Percentiles rank a stretch among this genome's conserved stretches.
Conservation (phyloP, 1,284 basidiomycete genomes). For the Melampsora allii-populina region DNA sequence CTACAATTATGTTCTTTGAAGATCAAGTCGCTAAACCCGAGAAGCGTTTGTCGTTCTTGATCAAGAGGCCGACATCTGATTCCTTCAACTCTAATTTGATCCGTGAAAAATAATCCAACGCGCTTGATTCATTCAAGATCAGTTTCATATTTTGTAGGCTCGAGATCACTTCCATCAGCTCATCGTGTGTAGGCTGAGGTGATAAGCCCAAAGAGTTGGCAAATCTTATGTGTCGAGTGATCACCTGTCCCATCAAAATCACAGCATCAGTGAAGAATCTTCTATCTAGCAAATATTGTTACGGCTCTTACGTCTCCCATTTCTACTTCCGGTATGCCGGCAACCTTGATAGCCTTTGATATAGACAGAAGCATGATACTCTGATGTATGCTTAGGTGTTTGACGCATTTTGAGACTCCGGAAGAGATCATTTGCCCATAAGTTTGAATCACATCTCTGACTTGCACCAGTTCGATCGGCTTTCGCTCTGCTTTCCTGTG, state of each 20-base stretch:
- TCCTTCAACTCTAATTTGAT: slow-evolving; percentile 41
- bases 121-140: slow-evolving; percentile 35
- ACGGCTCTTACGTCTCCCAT: slow-evolving; percentile 27
- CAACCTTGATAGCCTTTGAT: slow-evolving; percentile 53
- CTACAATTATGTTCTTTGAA: neutral
- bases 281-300: neutral
- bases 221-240: slow-evolving; percentile 33
- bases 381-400: slow-evolving; percentile 77
- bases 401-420: slow-evolving; percentile 63
- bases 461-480: slow-evolving; percentile 59
- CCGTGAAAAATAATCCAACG: slow-evolving; percentile 36
- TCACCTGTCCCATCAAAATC: slow-evolving; percentile 8
- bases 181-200: slow-evolving; percentile 27
- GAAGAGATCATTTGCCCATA: slow-evolving; percentile 54
- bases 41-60: slow-evolving; percentile 30
- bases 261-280: neutral
- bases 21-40: slow-evolving; percentile 11
- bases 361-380: slow-evolving; percentile 83
- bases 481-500: slow-evolving; percentile 55
- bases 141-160: slow-evolving; percentile 35
- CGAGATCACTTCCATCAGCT: slow-evolving; percentile 27
- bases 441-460: slow-evolving; percentile 73
- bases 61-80: slow-evolving; percentile 10
- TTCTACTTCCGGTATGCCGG: slow-evolving; percentile 39
- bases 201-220: slow-evolving; percentile 19